These are phyloP conservation scores for Atkinsonella texensis DNA, from an alignment of 2,329 filamentous ascomycete species.

Conservation along the genomic window DNA sequence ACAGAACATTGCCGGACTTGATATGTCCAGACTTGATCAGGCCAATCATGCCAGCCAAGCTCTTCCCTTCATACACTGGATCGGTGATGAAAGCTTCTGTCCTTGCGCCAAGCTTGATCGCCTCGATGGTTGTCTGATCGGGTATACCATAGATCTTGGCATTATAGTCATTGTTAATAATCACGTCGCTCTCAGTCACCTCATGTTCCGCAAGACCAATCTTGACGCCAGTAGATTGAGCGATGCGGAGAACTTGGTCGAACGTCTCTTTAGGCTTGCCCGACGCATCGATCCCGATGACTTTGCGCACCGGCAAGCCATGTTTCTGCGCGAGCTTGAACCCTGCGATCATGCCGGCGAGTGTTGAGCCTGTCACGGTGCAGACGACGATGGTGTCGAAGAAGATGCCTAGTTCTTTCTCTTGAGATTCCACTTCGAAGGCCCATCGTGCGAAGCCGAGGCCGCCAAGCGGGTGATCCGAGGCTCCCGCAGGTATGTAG, in stretches of 20 bases:
- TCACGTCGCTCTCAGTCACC: constrained; percentile 49
- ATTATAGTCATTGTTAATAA: constrained; percentile 44
- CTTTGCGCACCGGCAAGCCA: constrained; percentile 33
- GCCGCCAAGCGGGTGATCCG: constrained; percentile 57
- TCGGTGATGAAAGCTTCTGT: constrained; percentile 66
- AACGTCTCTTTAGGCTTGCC: constrained; percentile 40
- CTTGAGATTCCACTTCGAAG: constrained; percentile 54
- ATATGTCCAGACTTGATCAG: constrained; percentile 53
- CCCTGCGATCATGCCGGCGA: constrained; percentile 61
- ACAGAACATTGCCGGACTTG: constrained; percentile 52
- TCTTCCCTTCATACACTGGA: constrained; percentile 68
- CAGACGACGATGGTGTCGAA: constrained; percentile 59
- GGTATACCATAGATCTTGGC: constrained; percentile 57
- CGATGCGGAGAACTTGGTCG: constrained; percentile 55
- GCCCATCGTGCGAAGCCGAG: constrained; percentile 61
- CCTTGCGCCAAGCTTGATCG: constrained; percentile 54
- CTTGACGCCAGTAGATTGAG: constrained; percentile 47
- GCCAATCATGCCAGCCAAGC: constrained; percentile 58
- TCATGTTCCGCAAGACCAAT: constrained; percentile 49
- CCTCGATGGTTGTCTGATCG: constrained; percentile 51
- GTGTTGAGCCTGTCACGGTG: constrained; percentile 58
- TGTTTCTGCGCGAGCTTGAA: constrained; percentile 49
- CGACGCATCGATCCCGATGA: constrained; percentile 52
- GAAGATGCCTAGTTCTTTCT: constrained; percentile 46
- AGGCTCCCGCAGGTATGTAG: constrained; percentile 60